Evolutionary conservation across 495 filamentous ascomycete genomes (phyloP), one percentile per base, ranked within the genome.

Genomic region (Massariosphaeria phaeospora): DNA sequence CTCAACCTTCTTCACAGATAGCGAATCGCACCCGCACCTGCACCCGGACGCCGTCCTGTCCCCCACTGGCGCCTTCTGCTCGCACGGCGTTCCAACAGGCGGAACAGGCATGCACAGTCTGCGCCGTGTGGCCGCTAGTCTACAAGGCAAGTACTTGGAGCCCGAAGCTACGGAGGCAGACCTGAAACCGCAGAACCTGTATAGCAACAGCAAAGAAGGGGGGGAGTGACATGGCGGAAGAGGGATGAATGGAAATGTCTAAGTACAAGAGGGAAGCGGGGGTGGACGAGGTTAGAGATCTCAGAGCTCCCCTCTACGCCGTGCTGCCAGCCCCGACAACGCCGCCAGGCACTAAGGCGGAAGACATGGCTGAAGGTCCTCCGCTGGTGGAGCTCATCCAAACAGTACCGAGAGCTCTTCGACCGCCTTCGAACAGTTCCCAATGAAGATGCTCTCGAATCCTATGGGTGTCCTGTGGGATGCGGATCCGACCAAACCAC

Each of bases 1-100:
- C 11, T 63, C 75, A 24, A 68, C 74, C 52, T 87, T 84, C 73
- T 75, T 88, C 51, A 64, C 70, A 35, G 69, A 72, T 55, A 71
- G 78, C 46, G 67, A 69, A 63, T 76, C 73, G 23, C 72, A 78
- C 56, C 73, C 83, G n/a, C 74, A 82, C 35, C 77, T 85, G 15
- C 83, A 85, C 61, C 84, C 84, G 3, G 84, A 83, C 56, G 78
- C 80, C 36, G 72, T 75, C 49, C 77, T 88, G 63, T 78, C 73
- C 40, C 75, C 82, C 51, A 71, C 75, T 34, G 84, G 84, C 2
- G 68, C 41, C 21, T 70, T 62, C 59, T 23, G 76, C 38, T 73
- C 77, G 17, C 70, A 72, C 44, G 75, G 76, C 10, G 79, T 79
- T 35, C 70, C 76, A 1, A 75, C 20, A 2, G 72, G 72, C 55